phyloP scores from a whole-genome alignment of 495 filamentous ascomycete genomes.

The Terfezia boudieri region DNA sequence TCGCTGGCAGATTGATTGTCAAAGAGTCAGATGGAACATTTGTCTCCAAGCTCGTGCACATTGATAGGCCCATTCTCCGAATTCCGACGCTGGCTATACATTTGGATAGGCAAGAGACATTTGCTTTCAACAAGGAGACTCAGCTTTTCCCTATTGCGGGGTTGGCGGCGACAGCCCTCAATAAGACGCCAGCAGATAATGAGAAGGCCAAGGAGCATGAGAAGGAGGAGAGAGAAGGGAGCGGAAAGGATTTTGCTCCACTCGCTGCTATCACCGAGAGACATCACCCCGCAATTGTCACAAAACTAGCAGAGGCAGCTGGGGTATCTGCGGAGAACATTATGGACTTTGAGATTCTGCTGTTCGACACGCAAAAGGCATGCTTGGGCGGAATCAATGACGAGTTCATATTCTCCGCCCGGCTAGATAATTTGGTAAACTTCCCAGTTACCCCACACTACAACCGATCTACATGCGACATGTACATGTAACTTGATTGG shows the following conservation, averaged over 20 bases:
- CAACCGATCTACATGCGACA: neutral
- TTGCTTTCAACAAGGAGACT: constrained; percentile 87
- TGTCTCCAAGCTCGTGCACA: constrained; percentile 66
- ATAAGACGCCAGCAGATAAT: constrained; percentile 32
- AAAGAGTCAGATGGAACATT: constrained; percentile 50
- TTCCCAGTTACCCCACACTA: neutral
- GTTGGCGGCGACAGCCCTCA: constrained; percentile 65
- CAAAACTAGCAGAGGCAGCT: constrained; percentile 63
- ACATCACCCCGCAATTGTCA: constrained; percentile 70
- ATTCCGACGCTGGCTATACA: constrained; percentile 84
- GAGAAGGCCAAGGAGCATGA: constrained; percentile 19
- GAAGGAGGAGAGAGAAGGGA: constrained; percentile 22
- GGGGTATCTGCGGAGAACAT: constrained; percentile 45
- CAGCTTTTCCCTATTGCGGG: constrained; percentile 89
- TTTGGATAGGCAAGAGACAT: constrained; percentile 61
- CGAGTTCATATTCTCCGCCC: constrained; percentile 81
- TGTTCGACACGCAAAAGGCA: constrained; percentile 85
- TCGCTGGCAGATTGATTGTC: constrained; percentile 75
- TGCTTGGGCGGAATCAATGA: constrained; percentile 75
- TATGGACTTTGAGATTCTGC: constrained; percentile 82
- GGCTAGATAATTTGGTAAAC: constrained; percentile 49
- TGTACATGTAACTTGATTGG: too few species aligned
- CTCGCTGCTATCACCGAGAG: constrained; percentile 56
- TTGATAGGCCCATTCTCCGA: constrained; percentile 72
- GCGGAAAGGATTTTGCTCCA: constrained; percentile 35